Conservation (phyloP, 2,329 filamentous ascomycete genomes). For the Ophiostoma piceae region DNA sequence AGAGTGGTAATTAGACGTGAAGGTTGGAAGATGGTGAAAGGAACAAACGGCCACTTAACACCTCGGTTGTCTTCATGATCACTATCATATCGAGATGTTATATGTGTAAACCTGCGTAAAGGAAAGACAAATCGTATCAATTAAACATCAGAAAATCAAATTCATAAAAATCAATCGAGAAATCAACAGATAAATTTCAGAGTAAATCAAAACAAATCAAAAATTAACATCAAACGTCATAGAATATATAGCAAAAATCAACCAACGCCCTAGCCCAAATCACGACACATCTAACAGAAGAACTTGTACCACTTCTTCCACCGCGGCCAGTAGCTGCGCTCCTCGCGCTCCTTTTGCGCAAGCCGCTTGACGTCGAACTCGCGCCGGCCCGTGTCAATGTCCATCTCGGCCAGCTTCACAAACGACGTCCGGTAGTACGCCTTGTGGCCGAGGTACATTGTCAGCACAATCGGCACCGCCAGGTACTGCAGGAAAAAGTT, state of each 20-base stretch:
- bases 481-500: conserved; percentile 72
- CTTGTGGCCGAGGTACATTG: conserved; percentile 72
- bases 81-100: too few species aligned
- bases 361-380: conserved; percentile 78
- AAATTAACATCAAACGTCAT: background rate
- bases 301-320: conserved; percentile 75
- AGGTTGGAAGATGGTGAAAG: too few species aligned
- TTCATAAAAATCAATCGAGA: too few species aligned
- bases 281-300: conserved; percentile 52
- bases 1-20: too few species aligned
- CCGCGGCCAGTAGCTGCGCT: conserved; percentile 63
- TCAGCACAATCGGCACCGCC: conserved; percentile 61
- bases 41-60: too few species aligned
- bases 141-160: background rate
- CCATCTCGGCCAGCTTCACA: conserved; percentile 68
- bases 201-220: background rate
- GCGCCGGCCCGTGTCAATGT: conserved; percentile 76
- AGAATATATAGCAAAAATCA: background rate
- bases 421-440: conserved; percentile 64
- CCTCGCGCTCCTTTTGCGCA: conserved; percentile 72
- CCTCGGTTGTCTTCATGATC: too few species aligned
- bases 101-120: too few species aligned
- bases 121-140: too few species aligned
- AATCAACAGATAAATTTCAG: background rate
- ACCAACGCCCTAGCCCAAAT: conserved; percentile 17